Conservation (phyloP, 257 asterid genomes). For the Primulina eburnea region DNA sequence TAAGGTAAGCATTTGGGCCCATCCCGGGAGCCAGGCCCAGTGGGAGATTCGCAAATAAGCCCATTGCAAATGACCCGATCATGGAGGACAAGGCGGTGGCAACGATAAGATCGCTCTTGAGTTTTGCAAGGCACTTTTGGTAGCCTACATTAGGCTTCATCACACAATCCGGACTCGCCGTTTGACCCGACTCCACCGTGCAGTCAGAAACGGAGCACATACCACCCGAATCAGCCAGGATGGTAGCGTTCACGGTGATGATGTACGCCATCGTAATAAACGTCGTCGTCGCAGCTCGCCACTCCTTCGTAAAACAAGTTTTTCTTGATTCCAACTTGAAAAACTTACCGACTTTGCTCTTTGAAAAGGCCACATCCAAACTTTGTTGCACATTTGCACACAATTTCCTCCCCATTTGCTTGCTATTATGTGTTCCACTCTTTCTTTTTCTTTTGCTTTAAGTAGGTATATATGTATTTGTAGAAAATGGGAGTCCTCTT, state of each 20-base stretch:
- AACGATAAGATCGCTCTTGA: constrained; percentile 60
- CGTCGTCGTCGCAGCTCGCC: constrained; percentile 74
- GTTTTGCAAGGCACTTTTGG: constrained; percentile 46
- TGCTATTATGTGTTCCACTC: constrained; percentile 3
- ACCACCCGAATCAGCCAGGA: constrained; percentile 63
- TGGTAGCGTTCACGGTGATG: constrained; percentile 70
- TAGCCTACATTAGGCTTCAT: constrained; percentile 50
- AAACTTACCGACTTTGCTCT: constrained; percentile 50
- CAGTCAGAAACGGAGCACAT: constrained; percentile 54
- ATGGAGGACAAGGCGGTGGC: constrained; percentile 64
- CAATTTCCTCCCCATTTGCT: constrained; percentile 46
- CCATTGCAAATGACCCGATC: constrained; percentile 73
- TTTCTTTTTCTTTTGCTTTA: constrained; percentile 2
- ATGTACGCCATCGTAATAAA: constrained; percentile 81
- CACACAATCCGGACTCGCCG: constrained; percentile 39
- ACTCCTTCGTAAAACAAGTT: constrained; percentile 43
- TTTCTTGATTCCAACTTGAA: constrained; percentile 62
- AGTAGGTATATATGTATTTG: constrained; percentile 5
- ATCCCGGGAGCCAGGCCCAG: constrained; percentile 76
- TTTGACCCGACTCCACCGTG: constrained; percentile 25
- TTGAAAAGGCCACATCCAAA: constrained; percentile 43
- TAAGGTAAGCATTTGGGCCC: constrained; percentile 73
- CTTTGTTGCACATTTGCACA: constrained; percentile 30
- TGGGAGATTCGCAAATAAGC: constrained; percentile 68
- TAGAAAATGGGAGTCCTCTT: background rate